Percentiles rank a stretch among this genome's conserved stretches.
Evolutionary conservation across 1,284 basidiomycete genomes (phyloP).

Genomic region (Sporisorium reilianum): DNA sequence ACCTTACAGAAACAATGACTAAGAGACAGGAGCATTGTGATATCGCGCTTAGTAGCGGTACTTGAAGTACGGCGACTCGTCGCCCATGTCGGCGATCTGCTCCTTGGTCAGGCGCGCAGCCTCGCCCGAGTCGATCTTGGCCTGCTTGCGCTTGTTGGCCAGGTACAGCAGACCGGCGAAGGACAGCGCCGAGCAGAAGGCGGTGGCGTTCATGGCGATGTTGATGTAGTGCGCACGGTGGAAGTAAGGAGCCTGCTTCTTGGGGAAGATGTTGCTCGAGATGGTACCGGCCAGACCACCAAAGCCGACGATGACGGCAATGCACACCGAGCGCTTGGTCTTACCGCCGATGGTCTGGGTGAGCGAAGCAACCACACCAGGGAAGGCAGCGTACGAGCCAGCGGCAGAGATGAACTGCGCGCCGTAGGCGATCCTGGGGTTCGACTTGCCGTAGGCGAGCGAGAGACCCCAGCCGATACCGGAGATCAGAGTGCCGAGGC

Average conservation of each 20-base stretch:
- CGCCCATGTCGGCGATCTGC: conserved; percentile 54
- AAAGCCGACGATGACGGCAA: conserved; percentile 57
- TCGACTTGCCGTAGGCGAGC: conserved; percentile 26
- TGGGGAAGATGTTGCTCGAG: conserved; percentile 59
- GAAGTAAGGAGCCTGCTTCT: conserved; percentile 52
- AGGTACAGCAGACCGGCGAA: conserved; percentile 48
- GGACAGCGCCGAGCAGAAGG: conserved; percentile 43
- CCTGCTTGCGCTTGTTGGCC: conserved; percentile 49
- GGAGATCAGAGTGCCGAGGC: conserved; percentile 46
- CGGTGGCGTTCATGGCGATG: conserved; percentile 50
- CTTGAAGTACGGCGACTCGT: conserved; percentile 60
- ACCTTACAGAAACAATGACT: conserved; percentile 4
- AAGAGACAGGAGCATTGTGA: no score
- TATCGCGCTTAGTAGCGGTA: conserved; percentile 50
- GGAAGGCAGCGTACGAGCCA: conserved; percentile 57
- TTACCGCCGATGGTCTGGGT: conserved; percentile 55
- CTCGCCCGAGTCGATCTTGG: conserved; percentile 55
- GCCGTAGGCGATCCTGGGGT: conserved; percentile 54
- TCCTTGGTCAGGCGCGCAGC: conserved; percentile 40
- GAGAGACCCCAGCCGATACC: conserved; percentile 59
- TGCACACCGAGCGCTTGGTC: conserved; percentile 57
- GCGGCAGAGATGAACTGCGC: conserved; percentile 58
- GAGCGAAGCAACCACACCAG: conserved; percentile 53
- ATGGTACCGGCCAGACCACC: conserved; percentile 57
- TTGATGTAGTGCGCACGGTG: conserved; percentile 55